phyloP scores from a whole-genome alignment of 805 yeast genomes.

The Metschnikowia colocasiae region DNA sequence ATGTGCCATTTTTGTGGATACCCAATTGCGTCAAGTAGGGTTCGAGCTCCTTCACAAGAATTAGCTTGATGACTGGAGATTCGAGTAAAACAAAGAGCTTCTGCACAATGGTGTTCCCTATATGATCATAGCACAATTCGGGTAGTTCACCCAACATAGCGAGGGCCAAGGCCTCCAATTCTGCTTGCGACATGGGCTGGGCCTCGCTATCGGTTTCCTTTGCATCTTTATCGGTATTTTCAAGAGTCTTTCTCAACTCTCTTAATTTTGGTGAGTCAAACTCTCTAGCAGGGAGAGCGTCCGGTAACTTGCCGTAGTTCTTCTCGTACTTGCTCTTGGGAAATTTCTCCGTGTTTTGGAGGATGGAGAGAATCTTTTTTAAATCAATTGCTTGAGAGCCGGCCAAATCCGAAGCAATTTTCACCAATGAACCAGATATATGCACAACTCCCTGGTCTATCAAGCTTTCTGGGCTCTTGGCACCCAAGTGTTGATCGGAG shows the following conservation, averaged over 20 bases:
- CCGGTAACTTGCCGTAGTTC: conserved; percentile 74
- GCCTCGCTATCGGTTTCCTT: conserved; percentile 7
- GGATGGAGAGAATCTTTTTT: conserved; percentile 42
- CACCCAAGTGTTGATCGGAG: background rate
- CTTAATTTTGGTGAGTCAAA: conserved; percentile 87
- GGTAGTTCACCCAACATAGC: conserved; percentile 88
- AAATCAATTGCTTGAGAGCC: conserved; percentile 23
- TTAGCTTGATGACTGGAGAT: conserved; percentile 66
- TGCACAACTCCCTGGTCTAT: background rate
- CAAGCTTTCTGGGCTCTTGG: background rate
- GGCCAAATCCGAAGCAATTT: conserved; percentile 1
- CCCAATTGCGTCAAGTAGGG: conserved; percentile 88
- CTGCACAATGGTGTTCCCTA: conserved; percentile 95
- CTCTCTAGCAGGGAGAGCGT: conserved; percentile 60
- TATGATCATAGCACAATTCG: conserved; percentile 84
- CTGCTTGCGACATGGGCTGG: conserved; percentile 50
- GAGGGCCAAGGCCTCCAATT: conserved; percentile 75
- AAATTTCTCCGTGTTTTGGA: conserved; percentile 32
- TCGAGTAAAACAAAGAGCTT: conserved; percentile 70
- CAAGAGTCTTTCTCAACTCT: conserved; percentile 68
- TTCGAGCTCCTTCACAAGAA: conserved; percentile 73
- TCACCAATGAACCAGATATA: background rate
- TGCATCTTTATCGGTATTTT: conserved; percentile 27
- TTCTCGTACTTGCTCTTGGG: conserved; percentile 47
- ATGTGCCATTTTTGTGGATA: conserved; percentile 95